Evolutionary conservation across 176 grass and related monocot genomes (phyloP).

Genomic region (Cenchrus americanus): DNA sequence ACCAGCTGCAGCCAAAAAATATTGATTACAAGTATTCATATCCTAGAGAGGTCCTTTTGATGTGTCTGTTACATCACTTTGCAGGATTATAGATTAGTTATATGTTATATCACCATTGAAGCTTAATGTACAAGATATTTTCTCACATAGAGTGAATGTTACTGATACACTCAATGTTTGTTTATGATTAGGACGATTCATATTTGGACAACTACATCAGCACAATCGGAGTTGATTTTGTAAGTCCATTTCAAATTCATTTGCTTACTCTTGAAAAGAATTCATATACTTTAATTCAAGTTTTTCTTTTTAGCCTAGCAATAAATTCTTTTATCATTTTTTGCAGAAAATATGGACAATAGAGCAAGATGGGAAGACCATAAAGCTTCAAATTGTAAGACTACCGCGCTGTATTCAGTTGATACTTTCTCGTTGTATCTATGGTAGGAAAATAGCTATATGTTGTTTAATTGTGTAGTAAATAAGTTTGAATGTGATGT

Average conservation of each 20-base stretch:
- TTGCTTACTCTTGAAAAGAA: neutral
- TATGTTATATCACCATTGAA: neutral
- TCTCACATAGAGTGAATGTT: neutral
- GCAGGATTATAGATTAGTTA: neutral
- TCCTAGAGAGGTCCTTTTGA: neutral
- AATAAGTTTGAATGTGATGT: neutral
- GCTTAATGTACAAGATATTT: neutral
- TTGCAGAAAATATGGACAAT: slow-evolving; percentile 84
- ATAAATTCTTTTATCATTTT: slow-evolving; percentile 20
- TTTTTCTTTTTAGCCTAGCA: neutral
- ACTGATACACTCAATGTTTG: slow-evolving; percentile 8
- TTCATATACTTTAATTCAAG: neutral
- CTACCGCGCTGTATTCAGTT: neutral
- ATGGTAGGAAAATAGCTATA: neutral
- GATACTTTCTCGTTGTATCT: neutral
- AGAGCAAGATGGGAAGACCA: slow-evolving; percentile 82
- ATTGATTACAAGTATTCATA: neutral
- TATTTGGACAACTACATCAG: slow-evolving; percentile 91
- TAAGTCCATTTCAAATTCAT: slow-evolving; percentile 43
- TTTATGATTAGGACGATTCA: slow-evolving; percentile 70
- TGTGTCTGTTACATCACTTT: neutral
- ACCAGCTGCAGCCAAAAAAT: neutral
- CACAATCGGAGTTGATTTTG: slow-evolving; percentile 89
- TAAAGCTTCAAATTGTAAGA: slow-evolving; percentile 88
- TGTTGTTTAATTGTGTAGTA: neutral